phyloP scores from a whole-genome alignment of 495 filamentous ascomycete species.

The Aspergillus nidulans region DNA sequence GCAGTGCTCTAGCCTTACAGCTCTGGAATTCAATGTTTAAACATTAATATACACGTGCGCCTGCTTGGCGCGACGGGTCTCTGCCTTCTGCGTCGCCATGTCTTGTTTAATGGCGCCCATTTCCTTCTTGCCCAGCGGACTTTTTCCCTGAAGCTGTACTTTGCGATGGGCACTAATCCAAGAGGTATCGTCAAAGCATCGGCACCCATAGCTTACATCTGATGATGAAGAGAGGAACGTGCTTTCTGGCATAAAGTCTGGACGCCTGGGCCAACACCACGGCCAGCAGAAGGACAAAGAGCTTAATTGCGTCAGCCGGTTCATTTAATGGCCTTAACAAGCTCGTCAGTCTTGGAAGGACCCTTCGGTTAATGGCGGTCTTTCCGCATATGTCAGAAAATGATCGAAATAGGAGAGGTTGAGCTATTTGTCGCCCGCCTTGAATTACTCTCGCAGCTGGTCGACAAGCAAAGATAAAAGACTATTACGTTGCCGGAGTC shows the following conservation, averaged over 20 bases:
- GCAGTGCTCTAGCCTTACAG: not conserved
- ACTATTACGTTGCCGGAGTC: slow-evolving; percentile 30
- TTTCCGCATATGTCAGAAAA: slow-evolving; percentile 19
- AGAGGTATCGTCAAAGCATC: slow-evolving; percentile 24
- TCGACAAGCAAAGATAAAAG: slow-evolving; percentile 12
- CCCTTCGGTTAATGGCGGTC: slow-evolving; percentile 15
- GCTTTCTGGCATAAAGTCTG: slow-evolving; percentile 7
- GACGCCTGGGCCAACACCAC: slow-evolving; percentile 17
- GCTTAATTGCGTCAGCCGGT: slow-evolving; percentile 10
- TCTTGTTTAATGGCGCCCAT: slow-evolving; percentile 24
- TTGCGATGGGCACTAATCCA: slow-evolving; percentile 19
- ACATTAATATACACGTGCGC: not conserved
- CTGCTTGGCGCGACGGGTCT: not conserved
- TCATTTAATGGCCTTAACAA: slow-evolving; percentile 7
- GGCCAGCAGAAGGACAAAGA: slow-evolving; percentile 17
- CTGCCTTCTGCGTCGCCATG: slow-evolving; percentile 9
- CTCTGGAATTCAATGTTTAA: not conserved
- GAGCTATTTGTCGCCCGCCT: slow-evolving; percentile 4
- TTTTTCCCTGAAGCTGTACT: slow-evolving; percentile 17
- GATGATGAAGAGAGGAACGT: not conserved
- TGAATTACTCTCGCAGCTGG: not conserved
- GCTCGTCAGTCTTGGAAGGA: slow-evolving; percentile 7
- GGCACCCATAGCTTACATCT: slow-evolving; percentile 16
- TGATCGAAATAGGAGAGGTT: slow-evolving; percentile 1
- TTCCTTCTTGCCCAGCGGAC: slow-evolving; percentile 16